A percentile compares a stretch with the other conserved stretches of the same genome.
Conservation (phyloP, 176 grass and related monocot genomes). For the Oryza glaberrima region DNA sequence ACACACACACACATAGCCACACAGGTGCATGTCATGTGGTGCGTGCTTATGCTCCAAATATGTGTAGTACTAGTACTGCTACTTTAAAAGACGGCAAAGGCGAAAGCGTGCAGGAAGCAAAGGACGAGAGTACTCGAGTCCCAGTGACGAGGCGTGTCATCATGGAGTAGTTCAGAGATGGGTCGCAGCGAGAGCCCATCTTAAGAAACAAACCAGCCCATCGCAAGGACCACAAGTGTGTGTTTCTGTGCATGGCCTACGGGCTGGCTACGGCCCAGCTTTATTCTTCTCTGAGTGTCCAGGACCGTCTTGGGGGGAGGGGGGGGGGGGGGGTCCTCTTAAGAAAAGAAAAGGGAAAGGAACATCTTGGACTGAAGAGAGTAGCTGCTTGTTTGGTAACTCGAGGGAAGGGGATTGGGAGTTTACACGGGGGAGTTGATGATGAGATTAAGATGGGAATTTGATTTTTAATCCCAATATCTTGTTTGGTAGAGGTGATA, state of each 20-base stretch:
- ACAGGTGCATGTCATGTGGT: conserved; percentile 38
- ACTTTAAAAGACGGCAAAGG: conserved; percentile 42
- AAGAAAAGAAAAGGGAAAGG: no score
- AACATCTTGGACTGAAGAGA: not conserved
- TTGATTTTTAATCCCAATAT: no score
- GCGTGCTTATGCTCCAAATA: conserved; percentile 11
- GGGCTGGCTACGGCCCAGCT: conserved; percentile 21
- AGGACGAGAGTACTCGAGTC: conserved; percentile 30
- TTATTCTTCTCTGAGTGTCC: conserved; percentile 21
- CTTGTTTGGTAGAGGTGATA: no score
- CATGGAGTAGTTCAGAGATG: conserved; percentile 3
- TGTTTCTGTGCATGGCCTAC: not conserved
- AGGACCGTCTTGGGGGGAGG: not conserved
- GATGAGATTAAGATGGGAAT: no score
- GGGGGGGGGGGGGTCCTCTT: no score
- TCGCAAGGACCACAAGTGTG: conserved; percentile 27
- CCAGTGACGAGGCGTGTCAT: conserved; percentile 25
- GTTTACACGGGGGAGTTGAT: no score
- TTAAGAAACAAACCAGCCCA: conserved; percentile 7
- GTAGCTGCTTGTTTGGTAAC: no score
- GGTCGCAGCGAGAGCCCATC: conserved; percentile 18
- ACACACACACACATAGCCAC: not conserved
- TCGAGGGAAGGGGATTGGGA: no score
- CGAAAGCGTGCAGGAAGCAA: conserved; percentile 27
- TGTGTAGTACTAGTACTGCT: not conserved